Percentiles rank a stretch among this genome's conserved stretches.
Conservation (phyloP, 768 basidiomycete genomes). For the Suillus occidentalis region DNA sequence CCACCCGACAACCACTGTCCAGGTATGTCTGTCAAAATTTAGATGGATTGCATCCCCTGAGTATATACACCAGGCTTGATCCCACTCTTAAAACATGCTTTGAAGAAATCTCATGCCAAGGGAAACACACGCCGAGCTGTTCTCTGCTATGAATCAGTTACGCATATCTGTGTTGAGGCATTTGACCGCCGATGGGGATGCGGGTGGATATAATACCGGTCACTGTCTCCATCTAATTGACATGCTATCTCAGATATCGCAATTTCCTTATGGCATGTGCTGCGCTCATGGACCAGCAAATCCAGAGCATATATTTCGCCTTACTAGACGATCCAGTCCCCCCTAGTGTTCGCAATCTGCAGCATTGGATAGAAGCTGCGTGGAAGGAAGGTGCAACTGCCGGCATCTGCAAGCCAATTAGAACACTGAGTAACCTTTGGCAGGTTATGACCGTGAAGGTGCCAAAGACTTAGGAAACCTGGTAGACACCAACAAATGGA, state of each 20-base stretch:
- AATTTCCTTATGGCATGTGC: conserved; percentile 82
- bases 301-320: conserved; percentile 61
- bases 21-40: conserved; percentile 37
- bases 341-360: conserved; percentile 75
- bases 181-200: conserved; percentile 78
- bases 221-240: background rate
- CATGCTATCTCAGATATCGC: conserved; percentile 57
- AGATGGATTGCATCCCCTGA: conserved; percentile 11
- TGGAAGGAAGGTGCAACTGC: conserved; percentile 60
- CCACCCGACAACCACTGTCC: conserved; percentile 65
- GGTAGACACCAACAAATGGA: conserved; percentile 65
- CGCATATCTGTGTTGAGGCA: conserved; percentile 55
- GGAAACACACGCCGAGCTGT: conserved; percentile 55
- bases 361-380: conserved; percentile 77
- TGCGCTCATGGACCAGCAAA: conserved; percentile 64
- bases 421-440: background rate
- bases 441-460: conserved; percentile 77
- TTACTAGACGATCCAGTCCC: conserved; percentile 54
- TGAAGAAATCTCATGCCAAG: conserved; percentile 51
- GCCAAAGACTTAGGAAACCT: conserved; percentile 55
- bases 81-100: conserved; percentile 54
- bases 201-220: conserved; percentile 44
- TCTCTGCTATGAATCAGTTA: conserved; percentile 61
- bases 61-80: conserved; percentile 52
- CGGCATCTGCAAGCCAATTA: background rate